Conservation (phyloP, 169 alveolate species). For the Besnoitia besnoiti region DNA sequence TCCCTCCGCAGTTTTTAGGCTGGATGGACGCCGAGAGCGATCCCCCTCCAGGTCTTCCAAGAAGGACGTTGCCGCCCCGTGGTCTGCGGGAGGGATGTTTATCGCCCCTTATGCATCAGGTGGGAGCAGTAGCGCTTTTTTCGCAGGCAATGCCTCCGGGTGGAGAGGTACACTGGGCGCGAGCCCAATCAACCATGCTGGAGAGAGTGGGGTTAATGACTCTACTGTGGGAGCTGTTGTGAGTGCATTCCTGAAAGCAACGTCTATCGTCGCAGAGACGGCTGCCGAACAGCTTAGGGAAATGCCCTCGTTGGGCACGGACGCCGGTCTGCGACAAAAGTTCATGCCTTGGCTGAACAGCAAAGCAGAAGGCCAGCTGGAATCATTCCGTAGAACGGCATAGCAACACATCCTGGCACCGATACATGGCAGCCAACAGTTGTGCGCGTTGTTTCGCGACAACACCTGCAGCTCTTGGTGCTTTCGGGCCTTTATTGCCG, state of each 20-base stretch:
- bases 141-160: background rate
- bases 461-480: too few relatives aligned
- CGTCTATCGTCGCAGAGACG: background rate
- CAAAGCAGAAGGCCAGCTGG: background rate
- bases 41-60: background rate
- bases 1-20: too few relatives aligned
- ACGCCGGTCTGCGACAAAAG: background rate
- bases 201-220: background rate
- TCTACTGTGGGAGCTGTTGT: background rate
- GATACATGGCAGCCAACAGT: too few relatives aligned
- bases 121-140: background rate
- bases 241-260: background rate
- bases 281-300: background rate
- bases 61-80: background rate
- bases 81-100: background rate
- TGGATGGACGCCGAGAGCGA: background rate
- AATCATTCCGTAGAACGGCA: background rate
- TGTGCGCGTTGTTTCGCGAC: too few relatives aligned
- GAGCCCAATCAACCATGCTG: background rate
- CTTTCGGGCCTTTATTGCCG: too few relatives aligned
- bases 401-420: too few relatives aligned
- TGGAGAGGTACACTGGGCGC: background rate
- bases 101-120: background rate
- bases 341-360: background rate
- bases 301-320: background rate